phyloP scores from a whole-genome alignment of 1,284 basidiomycete species.

The Pseudozyma sp. region DNA sequence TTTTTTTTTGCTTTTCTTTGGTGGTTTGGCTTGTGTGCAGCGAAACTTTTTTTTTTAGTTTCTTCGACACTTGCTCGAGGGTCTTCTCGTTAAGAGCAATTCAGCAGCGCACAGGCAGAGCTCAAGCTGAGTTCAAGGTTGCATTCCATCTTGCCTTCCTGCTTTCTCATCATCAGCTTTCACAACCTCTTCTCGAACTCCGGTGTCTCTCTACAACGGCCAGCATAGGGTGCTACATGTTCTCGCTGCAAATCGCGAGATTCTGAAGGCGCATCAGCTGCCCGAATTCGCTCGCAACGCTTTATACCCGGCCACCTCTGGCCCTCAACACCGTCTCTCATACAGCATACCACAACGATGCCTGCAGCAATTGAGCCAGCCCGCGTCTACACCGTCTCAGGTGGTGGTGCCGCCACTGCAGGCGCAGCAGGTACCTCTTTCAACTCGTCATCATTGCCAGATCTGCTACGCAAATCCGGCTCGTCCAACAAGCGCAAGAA shows the following conservation, averaged over 20 bases:
- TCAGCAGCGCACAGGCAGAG: neutral
- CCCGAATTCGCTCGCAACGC: neutral
- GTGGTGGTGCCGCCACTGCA: constrained; percentile 47
- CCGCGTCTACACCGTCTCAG: constrained; percentile 65
- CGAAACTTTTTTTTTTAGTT: constrained; percentile 24
- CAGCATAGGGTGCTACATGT: constrained; percentile 4
- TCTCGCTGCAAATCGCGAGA: constrained; percentile 2
- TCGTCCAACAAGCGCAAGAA: constrained; percentile 67
- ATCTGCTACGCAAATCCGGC: constrained; percentile 63
- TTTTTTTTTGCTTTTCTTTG: constrained; percentile 9
- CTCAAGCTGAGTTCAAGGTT: neutral
- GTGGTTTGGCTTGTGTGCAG: constrained; percentile 5
- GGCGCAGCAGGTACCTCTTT: constrained; percentile 60
- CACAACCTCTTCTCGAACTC: neutral
- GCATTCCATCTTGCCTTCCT: constrained; percentile 1
- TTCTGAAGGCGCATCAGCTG: constrained; percentile 10
- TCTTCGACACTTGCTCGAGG: constrained; percentile 1
- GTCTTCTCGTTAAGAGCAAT: neutral
- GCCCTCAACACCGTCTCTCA: too few relatives aligned
- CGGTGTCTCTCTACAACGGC: neutral
- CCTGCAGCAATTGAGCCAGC: constrained; percentile 60
- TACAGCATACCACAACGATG: constrained; percentile 27
- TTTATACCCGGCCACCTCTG: neutral
- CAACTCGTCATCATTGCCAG: constrained; percentile 67
- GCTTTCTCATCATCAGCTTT: neutral